Conservation (phyloP, 2,329 filamentous ascomycete species). For the Malbranchea cinnamomea region DNA sequence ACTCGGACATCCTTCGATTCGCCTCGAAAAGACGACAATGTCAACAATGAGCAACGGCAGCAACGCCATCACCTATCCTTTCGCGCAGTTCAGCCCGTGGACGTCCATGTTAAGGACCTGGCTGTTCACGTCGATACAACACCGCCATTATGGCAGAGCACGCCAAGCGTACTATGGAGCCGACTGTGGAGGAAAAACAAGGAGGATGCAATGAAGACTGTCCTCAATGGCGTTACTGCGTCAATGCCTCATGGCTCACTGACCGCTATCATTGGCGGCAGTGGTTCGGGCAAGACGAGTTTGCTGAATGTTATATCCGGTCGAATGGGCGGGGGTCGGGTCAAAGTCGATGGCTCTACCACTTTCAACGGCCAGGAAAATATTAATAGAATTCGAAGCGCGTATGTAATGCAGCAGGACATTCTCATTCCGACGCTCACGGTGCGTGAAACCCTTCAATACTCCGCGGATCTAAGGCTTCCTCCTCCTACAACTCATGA, state of each 20-base stretch:
- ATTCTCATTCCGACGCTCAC: constrained; percentile 58
- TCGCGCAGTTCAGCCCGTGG: constrained; percentile 25
- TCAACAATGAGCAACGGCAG: neutral
- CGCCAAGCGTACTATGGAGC: constrained; percentile 18
- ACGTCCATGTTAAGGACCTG: constrained; percentile 22
- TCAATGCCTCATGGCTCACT: constrained; percentile 50
- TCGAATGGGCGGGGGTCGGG: constrained; percentile 44
- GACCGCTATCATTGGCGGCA: constrained; percentile 62
- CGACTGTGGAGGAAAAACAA: constrained; percentile 16
- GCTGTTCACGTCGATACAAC: constrained; percentile 21
- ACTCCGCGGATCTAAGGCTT: constrained; percentile 56
- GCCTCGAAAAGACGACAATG: too few species aligned
- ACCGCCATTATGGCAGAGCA: constrained; percentile 19
- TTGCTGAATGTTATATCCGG: constrained; percentile 57
- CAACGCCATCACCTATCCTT: constrained; percentile 20
- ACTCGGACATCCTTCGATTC: too few species aligned
- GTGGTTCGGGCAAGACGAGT: constrained; percentile 59
- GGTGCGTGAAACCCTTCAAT: constrained; percentile 58
- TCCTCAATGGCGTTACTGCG: constrained; percentile 50
- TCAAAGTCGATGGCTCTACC: constrained; percentile 36
- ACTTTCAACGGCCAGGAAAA: constrained; percentile 47
- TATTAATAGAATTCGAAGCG: constrained; percentile 33
- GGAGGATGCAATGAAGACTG: constrained; percentile 23
- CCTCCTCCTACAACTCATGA: constrained; percentile 45
- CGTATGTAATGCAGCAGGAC: constrained; percentile 57